Conservation (phyloP, 257 asterid species). For the Penstemon davidsonii region DNA sequence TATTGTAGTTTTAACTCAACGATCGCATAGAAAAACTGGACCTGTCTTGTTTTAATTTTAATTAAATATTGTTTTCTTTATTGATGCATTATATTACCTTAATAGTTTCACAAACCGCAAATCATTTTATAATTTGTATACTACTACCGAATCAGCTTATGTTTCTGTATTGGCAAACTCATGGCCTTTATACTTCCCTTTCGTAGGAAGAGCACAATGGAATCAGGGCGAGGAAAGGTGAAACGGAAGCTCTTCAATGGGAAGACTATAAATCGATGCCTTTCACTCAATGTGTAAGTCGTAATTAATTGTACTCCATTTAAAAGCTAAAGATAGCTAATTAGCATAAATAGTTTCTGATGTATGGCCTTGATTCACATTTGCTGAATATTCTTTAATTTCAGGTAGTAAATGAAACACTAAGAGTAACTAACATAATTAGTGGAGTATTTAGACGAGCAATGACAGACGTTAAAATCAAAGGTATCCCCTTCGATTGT, state of each 20-base stretch:
- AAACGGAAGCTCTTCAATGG: conserved; percentile 61
- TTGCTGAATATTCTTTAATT: background rate
- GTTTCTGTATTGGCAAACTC: background rate
- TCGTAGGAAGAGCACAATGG: conserved; percentile 86
- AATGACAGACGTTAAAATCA: conserved; percentile 70
- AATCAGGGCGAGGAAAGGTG: conserved; percentile 63
- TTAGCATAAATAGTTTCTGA: background rate
- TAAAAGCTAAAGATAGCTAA: background rate
- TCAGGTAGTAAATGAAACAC: conserved; percentile 90
- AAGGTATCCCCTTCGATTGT: conserved; percentile 43
- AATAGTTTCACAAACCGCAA: background rate
- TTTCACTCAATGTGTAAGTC: conserved; percentile 94
- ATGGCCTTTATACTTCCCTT: background rate
- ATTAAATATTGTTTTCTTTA: background rate
- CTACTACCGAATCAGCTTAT: background rate
- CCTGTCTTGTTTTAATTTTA: background rate
- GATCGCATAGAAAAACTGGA: too few species aligned
- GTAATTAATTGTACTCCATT: background rate
- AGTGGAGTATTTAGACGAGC: conserved; percentile 94
- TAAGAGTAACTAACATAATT: conserved; percentile 84
- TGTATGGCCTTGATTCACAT: background rate
- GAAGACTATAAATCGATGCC: conserved; percentile 93
- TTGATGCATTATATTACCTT: background rate
- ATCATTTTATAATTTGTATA: too few species aligned
- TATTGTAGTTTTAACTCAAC: too few species aligned